A percentile compares a stretch with the other conserved stretches of the same genome.
These are phyloP conservation scores for Fraxinus sp. DNA, from an alignment of 305 asterid genomes.

Conservation along the genomic window DNA sequence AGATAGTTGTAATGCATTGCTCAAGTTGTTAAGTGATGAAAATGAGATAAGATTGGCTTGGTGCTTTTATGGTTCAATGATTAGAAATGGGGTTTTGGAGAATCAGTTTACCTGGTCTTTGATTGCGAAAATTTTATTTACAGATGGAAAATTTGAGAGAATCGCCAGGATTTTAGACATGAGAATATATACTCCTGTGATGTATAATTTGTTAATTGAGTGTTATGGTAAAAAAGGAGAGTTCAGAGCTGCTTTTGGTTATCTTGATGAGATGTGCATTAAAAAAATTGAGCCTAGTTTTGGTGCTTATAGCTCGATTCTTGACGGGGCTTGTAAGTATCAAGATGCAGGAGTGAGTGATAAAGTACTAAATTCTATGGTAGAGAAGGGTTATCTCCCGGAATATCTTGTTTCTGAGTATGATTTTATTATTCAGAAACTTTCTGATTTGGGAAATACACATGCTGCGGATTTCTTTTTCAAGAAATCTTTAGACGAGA, in stretches of 20 bases:
- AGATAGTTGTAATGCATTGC: conserved; percentile 45
- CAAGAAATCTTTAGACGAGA: conserved; percentile 38
- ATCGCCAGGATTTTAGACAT: conserved; percentile 42
- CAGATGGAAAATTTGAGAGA: conserved; percentile 54
- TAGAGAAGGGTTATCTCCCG: conserved; percentile 40
- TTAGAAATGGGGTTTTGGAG: conserved; percentile 48
- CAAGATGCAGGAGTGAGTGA: conserved; percentile 39
- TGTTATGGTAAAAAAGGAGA: conserved; percentile 56
- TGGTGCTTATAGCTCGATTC: conserved; percentile 50
- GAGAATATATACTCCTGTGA: conserved; percentile 39
- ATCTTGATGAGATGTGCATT: conserved; percentile 39
- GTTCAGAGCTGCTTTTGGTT: conserved; percentile 54
- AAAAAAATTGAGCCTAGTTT: conserved; percentile 46
- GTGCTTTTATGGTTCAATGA: conserved; percentile 52
- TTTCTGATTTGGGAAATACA: conserved; percentile 48
- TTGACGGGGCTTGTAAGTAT: conserved; percentile 71
- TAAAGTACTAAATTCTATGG: conserved; percentile 39
- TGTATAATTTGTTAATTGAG: conserved; percentile 53
- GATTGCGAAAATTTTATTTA: conserved; percentile 44
- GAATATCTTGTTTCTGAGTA: conserved; percentile 25
- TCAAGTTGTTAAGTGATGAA: conserved; percentile 43
- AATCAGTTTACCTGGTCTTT: conserved; percentile 53
- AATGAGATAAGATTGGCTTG: conserved; percentile 52
- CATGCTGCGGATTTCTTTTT: conserved; percentile 56
- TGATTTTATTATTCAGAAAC: conserved; percentile 47